phyloP scores from a whole-genome alignment of 2,329 filamentous ascomycete genomes.

The Cryphonectria parasitica region DNA sequence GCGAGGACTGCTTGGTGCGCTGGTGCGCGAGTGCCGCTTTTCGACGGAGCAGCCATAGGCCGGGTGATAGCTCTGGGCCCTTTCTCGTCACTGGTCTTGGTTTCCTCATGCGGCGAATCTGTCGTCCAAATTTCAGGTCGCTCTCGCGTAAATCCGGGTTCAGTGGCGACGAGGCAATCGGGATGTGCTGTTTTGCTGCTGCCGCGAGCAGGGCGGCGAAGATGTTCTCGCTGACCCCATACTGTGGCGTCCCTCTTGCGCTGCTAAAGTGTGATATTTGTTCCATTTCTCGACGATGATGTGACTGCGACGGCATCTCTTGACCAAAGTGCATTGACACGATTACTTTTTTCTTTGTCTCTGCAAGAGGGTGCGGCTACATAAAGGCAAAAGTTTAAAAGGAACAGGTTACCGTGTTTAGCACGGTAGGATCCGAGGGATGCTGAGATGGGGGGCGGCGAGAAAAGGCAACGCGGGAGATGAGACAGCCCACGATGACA shows the following conservation, averaged over 20 bases:
- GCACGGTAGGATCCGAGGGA: slow-evolving; percentile 22
- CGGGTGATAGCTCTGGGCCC: slow-evolving; percentile 22
- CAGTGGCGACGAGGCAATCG: slow-evolving; percentile 25
- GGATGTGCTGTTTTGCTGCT: slow-evolving; percentile 26
- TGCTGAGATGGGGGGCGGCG: slow-evolving; percentile 10
- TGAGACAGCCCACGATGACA: slow-evolving; percentile 16
- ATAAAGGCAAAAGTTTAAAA: not conserved
- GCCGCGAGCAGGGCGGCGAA: slow-evolving; percentile 23
- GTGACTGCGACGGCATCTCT: not conserved
- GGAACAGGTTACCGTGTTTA: not conserved
- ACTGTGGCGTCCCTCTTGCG: slow-evolving; percentile 4
- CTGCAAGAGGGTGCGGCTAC: not conserved
- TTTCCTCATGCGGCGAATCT: slow-evolving; percentile 18
- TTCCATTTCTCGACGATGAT: slow-evolving; percentile 20
- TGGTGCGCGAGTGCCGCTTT: slow-evolving; percentile 26
- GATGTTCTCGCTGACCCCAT: slow-evolving; percentile 17
- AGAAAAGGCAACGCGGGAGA: not conserved
- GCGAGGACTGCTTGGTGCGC: slow-evolving; percentile 6
- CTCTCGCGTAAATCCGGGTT: slow-evolving; percentile 22
- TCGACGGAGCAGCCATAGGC: slow-evolving; percentile 24
- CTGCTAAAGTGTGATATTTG: slow-evolving; percentile 10
- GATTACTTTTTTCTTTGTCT: not conserved
- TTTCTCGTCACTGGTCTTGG: slow-evolving; percentile 22
- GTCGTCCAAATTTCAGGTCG: slow-evolving; percentile 19
- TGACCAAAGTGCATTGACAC: not conserved